A percentile compares a stretch with the other conserved stretches of the same genome.
These are phyloP conservation scores for Paragyromitra xinjiangensis DNA, from an alignment of 495 filamentous ascomycete genomes.

Conservation along the genomic window DNA sequence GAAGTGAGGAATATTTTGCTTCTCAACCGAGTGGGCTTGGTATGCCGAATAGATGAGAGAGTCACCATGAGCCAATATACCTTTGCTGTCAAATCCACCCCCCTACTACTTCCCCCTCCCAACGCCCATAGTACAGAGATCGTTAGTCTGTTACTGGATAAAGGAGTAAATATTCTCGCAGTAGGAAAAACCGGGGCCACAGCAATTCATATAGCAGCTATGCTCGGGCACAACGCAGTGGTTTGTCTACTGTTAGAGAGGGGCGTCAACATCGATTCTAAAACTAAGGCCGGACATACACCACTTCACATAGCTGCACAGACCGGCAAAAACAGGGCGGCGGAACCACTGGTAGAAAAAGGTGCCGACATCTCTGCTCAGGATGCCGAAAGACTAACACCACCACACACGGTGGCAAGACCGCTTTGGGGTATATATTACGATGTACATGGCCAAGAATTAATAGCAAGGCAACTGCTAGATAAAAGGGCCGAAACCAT, in stretches of 20 bases:
- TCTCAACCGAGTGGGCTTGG: too few species aligned
- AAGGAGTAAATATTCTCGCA: neutral
- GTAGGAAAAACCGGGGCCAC: neutral
- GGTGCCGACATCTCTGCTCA: neutral
- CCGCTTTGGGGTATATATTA: too few species aligned
- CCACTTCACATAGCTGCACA: neutral
- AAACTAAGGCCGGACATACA: neutral
- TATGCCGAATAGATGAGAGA: too few species aligned
- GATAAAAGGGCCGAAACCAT: too few species aligned
- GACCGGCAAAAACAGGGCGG: neutral
- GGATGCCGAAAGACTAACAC: neutral
- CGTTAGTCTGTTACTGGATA: neutral
- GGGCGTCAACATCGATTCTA: neutral
- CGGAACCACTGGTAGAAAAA: neutral
- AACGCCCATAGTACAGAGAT: neutral
- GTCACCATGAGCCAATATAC: too few species aligned
- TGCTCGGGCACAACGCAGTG: neutral
- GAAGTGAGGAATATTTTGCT: too few species aligned
- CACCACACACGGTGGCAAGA: neutral
- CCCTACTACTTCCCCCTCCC: too few species aligned
- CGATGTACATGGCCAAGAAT: too few species aligned
- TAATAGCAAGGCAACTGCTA: too few species aligned
- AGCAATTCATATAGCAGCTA: neutral
- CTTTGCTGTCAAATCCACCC: too few species aligned
- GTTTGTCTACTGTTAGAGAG: neutral